A percentile compares a stretch with the other conserved stretches of the same genome.
Evolutionary conservation across 306 rosid genomes (phyloP).

Genomic region (Vigna unguiculata): DNA sequence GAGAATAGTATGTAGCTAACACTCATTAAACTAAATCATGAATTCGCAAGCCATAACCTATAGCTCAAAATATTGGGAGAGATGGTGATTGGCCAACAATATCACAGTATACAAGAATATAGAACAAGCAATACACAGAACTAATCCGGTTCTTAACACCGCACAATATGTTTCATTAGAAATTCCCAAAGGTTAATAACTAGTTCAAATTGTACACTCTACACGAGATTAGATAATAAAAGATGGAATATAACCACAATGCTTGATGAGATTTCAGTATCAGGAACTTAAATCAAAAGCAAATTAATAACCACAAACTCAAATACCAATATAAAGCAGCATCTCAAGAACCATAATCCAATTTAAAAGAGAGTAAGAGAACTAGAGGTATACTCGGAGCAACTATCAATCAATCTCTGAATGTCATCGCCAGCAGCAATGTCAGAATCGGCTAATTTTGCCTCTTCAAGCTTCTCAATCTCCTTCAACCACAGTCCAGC

Average conservation of each 20-base stretch:
- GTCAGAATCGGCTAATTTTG: conserved; percentile 64
- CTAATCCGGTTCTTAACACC: background rate
- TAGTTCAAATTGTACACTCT: background rate
- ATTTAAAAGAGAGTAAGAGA: background rate
- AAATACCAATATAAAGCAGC: background rate
- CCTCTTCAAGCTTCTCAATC: conserved; percentile 92
- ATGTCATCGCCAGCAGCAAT: conserved; percentile 68
- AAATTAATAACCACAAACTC: background rate
- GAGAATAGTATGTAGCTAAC: background rate
- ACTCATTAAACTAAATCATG: background rate
- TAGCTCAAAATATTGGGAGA: background rate
- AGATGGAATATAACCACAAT: background rate
- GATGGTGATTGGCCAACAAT: background rate
- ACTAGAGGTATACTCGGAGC: conserved; percentile 64
- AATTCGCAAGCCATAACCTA: background rate
- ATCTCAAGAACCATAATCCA: background rate
- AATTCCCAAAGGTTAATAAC: background rate
- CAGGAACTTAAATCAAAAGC: background rate
- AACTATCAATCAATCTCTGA: conserved; percentile 86
- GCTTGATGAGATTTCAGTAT: background rate
- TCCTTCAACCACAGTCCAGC: conserved; percentile 93
- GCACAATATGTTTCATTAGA: background rate
- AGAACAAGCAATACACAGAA: background rate
- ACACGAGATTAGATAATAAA: background rate
- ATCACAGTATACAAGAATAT: background rate